A percentile compares a stretch with the other conserved stretches of the same genome.
Evolutionary conservation across 169 alveolate species (phyloP).

Genomic region (Eimeria necatrix): DNA sequence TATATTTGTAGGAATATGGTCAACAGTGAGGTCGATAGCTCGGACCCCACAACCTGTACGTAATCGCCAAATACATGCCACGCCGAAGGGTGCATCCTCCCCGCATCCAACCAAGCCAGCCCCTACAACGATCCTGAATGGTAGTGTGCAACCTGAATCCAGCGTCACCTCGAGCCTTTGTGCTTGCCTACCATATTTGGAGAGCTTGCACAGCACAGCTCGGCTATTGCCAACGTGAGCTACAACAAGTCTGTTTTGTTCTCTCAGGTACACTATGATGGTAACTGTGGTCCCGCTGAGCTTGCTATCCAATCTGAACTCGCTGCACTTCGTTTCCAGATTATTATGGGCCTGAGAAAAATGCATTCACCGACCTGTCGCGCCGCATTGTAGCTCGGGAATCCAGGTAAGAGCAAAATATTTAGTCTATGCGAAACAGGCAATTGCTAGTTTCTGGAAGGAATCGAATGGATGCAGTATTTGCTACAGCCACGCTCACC

Average conservation of each 20-base stretch:
- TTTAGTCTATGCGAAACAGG: neutral
- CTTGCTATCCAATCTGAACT: slow-evolving; percentile 62
- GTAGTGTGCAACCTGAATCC: too few species aligned
- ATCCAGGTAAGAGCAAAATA: neutral
- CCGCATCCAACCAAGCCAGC: neutral
- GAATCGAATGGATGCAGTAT: neutral
- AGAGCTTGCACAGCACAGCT: slow-evolving; percentile 82
- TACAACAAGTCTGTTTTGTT: slow-evolving; percentile 66
- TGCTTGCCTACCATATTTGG: slow-evolving; percentile 4
- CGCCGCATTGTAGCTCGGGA: neutral
- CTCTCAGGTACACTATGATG: slow-evolving; percentile 77
- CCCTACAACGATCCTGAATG: neutral
- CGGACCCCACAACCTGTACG: slow-evolving; percentile 55
- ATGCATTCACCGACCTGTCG: neutral
- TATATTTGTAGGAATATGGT: slow-evolving; percentile 89
- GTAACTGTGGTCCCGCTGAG: slow-evolving; percentile 84
- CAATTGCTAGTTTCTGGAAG: neutral
- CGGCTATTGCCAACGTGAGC: slow-evolving; percentile 87
- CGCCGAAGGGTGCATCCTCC: neutral
- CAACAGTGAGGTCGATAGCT: slow-evolving; percentile 82
- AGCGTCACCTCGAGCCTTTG: too few species aligned
- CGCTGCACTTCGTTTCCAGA: slow-evolving; percentile 17
- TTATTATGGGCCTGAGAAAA: slow-evolving; percentile 13
- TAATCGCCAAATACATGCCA: neutral
- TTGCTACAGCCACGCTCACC: neutral